These are phyloP conservation scores for Aspergillus eucalypticola DNA, from an alignment of 2,329 filamentous ascomycete species.

Conservation along the genomic window DNA sequence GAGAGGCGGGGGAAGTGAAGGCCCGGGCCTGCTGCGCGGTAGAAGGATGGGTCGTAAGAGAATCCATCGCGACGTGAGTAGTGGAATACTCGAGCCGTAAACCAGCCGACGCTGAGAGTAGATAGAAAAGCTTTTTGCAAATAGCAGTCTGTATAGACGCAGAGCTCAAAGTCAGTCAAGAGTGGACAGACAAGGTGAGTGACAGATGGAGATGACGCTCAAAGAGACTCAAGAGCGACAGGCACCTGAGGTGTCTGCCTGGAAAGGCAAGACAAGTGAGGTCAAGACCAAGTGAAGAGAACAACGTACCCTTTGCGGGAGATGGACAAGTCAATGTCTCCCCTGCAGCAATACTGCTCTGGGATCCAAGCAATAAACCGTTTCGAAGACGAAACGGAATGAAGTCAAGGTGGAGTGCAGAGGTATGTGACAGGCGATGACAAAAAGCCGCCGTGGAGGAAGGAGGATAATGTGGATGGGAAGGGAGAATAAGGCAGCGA, in stretches of 20 bases:
- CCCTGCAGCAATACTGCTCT: slow-evolving; percentile 53
- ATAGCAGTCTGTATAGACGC: slow-evolving; percentile 31
- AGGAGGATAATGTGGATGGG: slow-evolving; percentile 12
- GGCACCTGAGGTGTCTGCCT: slow-evolving; percentile 2
- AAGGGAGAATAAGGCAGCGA: slow-evolving; percentile 14
- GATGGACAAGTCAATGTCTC: slow-evolving; percentile 99
- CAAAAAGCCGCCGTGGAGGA: not conserved
- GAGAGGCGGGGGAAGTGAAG: slow-evolving; percentile 87
- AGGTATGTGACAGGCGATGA: not conserved
- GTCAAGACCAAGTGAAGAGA: slow-evolving; percentile 11
- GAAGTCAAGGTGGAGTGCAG: not conserved
- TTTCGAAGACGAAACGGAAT: not conserved
- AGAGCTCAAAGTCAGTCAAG: slow-evolving; percentile 13
- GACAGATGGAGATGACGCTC: not conserved
- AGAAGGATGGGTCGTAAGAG: slow-evolving; percentile 85
- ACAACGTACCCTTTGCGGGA: slow-evolving; percentile 66
- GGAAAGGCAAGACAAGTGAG: slow-evolving; percentile 10
- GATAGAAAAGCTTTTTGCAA: slow-evolving; percentile 17
- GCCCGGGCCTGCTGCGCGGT: slow-evolving; percentile 92
- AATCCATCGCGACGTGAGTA: slow-evolving; percentile 68
- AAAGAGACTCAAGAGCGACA: not conserved
- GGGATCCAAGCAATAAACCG: slow-evolving; percentile 6
- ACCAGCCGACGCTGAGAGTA: slow-evolving; percentile 24
- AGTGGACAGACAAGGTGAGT: slow-evolving; percentile 2
- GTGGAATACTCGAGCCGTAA: slow-evolving; percentile 28